Conservation (phyloP, 176 grass and related monocot genomes). For the Echinochloa phyllopogon region DNA sequence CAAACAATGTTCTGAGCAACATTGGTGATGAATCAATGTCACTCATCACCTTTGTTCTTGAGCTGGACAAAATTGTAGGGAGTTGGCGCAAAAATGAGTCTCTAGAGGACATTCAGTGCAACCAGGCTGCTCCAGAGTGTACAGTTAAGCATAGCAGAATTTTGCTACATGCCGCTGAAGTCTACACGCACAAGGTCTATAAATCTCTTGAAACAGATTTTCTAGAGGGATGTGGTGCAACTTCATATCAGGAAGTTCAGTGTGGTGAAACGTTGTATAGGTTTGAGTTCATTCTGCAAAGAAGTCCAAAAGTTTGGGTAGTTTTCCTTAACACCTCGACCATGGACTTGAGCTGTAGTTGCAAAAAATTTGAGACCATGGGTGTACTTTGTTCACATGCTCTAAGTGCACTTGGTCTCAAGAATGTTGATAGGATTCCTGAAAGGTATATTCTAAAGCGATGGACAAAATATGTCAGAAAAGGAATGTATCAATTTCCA, state of each 20-base stretch:
- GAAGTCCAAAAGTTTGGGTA: slow-evolving; percentile 62
- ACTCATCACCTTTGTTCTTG: slow-evolving; percentile 52
- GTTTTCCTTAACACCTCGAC: slow-evolving; percentile 67
- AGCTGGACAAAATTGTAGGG: slow-evolving; percentile 62
- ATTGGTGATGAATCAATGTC: slow-evolving; percentile 63
- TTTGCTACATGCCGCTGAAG: slow-evolving; percentile 69
- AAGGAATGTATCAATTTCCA: slow-evolving; percentile 58
- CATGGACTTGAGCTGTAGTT: slow-evolving; percentile 75
- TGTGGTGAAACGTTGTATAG: slow-evolving; percentile 61
- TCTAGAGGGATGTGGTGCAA: slow-evolving; percentile 67
- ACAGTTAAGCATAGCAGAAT: slow-evolving; percentile 57
- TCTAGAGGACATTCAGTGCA: slow-evolving; percentile 65
- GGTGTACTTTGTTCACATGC: slow-evolving; percentile 82
- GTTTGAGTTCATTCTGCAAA: slow-evolving; percentile 80
- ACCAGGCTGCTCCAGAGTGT: slow-evolving; percentile 46
- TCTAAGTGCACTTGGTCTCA: slow-evolving; percentile 73
- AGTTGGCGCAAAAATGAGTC: slow-evolving; percentile 66
- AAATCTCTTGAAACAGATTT: slow-evolving; percentile 69
- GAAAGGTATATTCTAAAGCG: slow-evolving; percentile 73
- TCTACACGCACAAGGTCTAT: slow-evolving; percentile 68
- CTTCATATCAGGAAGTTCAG: slow-evolving; percentile 63
- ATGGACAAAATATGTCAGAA: slow-evolving; percentile 78
- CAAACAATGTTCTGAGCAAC: slow-evolving; percentile 50
- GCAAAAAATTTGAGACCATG: slow-evolving; percentile 81
- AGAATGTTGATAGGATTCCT: slow-evolving; percentile 71